Evolutionary conservation across 179 eudicot genomes (phyloP).

Genomic region (Sideroxylon spinosum): DNA sequence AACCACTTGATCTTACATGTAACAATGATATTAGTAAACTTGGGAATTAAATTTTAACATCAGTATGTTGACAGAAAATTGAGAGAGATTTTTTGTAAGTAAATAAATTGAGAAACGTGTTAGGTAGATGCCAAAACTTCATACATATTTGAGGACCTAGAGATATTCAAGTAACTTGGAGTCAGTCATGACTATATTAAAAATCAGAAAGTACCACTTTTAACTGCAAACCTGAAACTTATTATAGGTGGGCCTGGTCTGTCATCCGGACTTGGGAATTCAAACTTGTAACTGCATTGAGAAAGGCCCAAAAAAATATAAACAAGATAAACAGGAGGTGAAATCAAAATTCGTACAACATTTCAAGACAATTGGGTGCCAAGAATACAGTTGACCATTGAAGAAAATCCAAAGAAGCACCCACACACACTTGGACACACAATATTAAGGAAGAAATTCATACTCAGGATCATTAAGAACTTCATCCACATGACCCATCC

Average conservation of each 20-base stretch:
- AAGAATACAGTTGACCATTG: constrained; percentile 5
- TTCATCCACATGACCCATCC: constrained; percentile 82
- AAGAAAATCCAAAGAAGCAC: not conserved
- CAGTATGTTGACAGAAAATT: not conserved
- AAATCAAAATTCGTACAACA: constrained; percentile 3
- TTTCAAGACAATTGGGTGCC: not conserved
- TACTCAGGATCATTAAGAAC: constrained; percentile 97
- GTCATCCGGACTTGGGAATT: constrained; percentile 98
- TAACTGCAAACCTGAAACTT: constrained; percentile 78
- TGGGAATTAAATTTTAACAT: not conserved
- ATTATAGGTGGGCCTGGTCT: constrained; percentile 96
- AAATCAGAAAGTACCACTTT: not conserved
- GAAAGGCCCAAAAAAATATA: constrained; percentile 19
- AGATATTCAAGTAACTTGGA: not conserved
- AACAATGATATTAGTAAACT: constrained; percentile 8
- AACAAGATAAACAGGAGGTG: not conserved
- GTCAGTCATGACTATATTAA: not conserved
- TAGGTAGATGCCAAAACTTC: not conserved
- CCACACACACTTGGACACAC: not conserved
- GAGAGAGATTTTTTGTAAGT: not conserved
- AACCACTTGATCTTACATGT: not conserved
- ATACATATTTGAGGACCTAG: constrained; percentile 7
- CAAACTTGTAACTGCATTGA: constrained; percentile 87
- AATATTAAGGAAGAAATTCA: constrained; percentile 26
- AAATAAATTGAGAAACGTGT: not conserved